Evolutionary conservation across 1,284 basidiomycete species (phyloP), one percentile per base, ranked within the genome.

Genomic region (Apiotrichum mycotoxinovorans): DNA sequence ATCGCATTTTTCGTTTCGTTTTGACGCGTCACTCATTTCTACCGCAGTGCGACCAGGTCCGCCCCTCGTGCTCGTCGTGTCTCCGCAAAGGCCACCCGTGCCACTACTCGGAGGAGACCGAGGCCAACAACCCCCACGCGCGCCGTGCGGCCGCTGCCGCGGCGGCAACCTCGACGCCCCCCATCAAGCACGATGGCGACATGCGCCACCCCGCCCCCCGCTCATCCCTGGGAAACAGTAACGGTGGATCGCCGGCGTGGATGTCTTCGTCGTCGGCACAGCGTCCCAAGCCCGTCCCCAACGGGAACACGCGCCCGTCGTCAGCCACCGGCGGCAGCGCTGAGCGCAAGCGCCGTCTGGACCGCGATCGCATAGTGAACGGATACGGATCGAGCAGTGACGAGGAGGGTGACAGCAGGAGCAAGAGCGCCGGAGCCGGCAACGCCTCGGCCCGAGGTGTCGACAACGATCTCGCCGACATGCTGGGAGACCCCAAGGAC

Each of bases 61-160:
- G 70, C 25, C 71, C 71, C 7, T 61, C 69, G 0, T 73, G 70
- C 52, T 65, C 66, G 5, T 70, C 69, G 3, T 73, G 71, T 47
- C 51, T 61, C 4, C 66, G 70, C 37, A 71, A 70, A 60, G 68
- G 67, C 22, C 67, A 69, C 42, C 51, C 52, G 5, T 73, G 72
- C 46, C 61, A 61, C 35, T 73, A 73, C 57, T 64, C 65, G 22
- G 70, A 72, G 25, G 70, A 72, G 40, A 64, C 69, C 12, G 68
- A 70, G 53, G 57, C 56, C 14, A 66, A 62, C 51, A 63, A 63
- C 50, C 54, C 52, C 4, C 52, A 58, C 45, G 50, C 50, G 26
- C 51, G 57, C 43, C 30, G 58, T 35, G 37, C 54, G 33, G 41
- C 49, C 14, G 26, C 46, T 18, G 41, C 45, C 38, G 37, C 54